A percentile compares a stretch with the other conserved stretches of the same genome.
phyloP scores from a whole-genome alignment of 2,329 filamentous ascomycete genomes.

The Dactylellina parvicollis region DNA sequence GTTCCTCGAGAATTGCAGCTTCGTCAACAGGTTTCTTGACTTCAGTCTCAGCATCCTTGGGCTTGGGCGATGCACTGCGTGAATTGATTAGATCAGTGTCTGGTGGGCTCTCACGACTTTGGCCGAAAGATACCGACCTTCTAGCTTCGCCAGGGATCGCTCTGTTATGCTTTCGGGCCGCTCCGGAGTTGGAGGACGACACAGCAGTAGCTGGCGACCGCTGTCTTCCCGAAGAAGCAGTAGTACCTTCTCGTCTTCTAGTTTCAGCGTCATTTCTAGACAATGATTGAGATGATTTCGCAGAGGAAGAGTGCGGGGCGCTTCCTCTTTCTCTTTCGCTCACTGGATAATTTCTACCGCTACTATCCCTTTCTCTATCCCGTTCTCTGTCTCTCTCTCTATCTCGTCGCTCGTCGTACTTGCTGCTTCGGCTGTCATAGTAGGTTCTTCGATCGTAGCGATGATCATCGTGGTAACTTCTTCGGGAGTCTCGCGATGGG shows the following conservation, averaged over 20 bases:
- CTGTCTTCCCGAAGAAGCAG: conserved; percentile 62
- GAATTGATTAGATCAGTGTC: conserved; percentile 53
- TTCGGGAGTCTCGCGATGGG: conserved; percentile 53
- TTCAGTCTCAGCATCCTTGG: conserved; percentile 59
- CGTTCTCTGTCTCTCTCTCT: conserved; percentile 53
- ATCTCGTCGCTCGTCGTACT: conserved; percentile 53
- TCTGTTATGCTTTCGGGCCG: conserved; percentile 30
- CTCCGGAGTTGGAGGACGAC: conserved; percentile 26
- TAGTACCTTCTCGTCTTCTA: conserved; percentile 69
- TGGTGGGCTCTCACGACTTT: background rate
- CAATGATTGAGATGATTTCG: conserved; percentile 63
- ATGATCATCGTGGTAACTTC: conserved; percentile 56
- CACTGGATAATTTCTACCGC: conserved; percentile 70
- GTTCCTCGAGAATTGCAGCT: conserved; percentile 83
- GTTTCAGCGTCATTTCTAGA: conserved; percentile 74
- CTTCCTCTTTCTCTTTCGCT: conserved; percentile 69
- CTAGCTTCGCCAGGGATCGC: conserved; percentile 22
- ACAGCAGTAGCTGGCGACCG: conserved; percentile 54
- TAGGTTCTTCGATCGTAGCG: conserved; percentile 56
- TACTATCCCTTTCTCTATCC: conserved; percentile 59
- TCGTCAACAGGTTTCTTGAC: conserved; percentile 75
- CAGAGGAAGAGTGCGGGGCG: conserved; percentile 66
- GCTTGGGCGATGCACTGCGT: conserved; percentile 52
- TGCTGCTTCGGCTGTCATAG: conserved; percentile 45
- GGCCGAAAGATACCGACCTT: conserved; percentile 54